Evolutionary conservation across 1,284 basidiomycete species (phyloP), one percentile per base, ranked within the genome.

Genomic region (Hymenochaete sp.): DNA sequence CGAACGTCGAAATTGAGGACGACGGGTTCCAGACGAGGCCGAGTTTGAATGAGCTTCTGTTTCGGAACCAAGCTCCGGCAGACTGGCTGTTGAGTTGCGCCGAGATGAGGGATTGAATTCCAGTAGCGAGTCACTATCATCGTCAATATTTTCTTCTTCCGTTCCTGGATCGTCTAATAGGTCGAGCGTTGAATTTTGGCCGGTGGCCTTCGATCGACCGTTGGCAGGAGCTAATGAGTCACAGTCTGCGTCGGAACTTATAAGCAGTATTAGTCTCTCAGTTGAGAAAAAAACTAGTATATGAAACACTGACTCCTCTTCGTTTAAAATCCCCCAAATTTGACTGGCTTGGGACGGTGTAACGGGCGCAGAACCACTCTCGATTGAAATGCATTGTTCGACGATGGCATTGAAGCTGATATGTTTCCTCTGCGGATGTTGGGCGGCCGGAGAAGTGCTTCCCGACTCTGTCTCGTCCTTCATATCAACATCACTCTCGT

Each of bases 401-500:
- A 98, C 95, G 58, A 93, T 95, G 1, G 93, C 95, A 65, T 98
- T 98, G 75, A 98, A 98, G 56, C 78, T 87, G 67, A 98, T 98
- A 62, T 98, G 95, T 52, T 77, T 74, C 64, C 79, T 81, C 63
- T 77, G 77, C 56, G 50, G 48, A 6, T 19, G 16, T 19, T 27
- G 29, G 2, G 33, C 5, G 2, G 33, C 5, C 3, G 31, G 11
- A 10, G 36, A n/a, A 13, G 41, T 35, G n/a, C 35, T 38, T 27
- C 32, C 7, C 10, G 16, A 25, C 11, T 24, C 36, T 8, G 32
- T 24, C 10, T 43, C 47, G n/a, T n/a, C 22, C 32, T 35, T 35
- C n/a, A n/a, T n/a, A n/a, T n/a, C n/a, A n/a, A n/a, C n/a, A n/a
- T n/a, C n/a, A n/a, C n/a, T n/a, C n/a, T n/a, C n/a, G n/a, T 39